Evolutionary conservation across 768 basidiomycete genomes (phyloP).

Genomic region (Naganishia antarctica): DNA sequence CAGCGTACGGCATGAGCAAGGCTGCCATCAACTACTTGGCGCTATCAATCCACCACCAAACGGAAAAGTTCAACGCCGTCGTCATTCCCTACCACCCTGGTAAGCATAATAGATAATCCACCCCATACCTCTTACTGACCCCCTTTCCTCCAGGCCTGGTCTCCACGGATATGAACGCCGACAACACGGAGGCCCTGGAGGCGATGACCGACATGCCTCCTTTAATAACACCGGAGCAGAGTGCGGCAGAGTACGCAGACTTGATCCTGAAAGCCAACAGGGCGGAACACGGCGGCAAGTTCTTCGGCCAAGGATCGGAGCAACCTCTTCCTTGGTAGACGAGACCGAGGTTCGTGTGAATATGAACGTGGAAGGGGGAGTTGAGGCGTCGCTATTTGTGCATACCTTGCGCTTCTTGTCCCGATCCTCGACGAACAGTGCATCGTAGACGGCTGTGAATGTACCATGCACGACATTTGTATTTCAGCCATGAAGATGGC

Average conservation of each 20-base stretch:
- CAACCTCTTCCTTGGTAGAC: background rate
- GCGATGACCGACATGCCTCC: background rate
- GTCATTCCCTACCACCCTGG: slow-evolving; percentile 20
- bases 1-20: slow-evolving; percentile 31
- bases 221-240: background rate
- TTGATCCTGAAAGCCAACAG: background rate
- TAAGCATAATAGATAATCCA: background rate
- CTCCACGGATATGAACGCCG: slow-evolving; percentile 20
- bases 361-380: no score
- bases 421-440: no score
- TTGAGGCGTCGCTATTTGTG: no score
- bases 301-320: background rate
- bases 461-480: no score
- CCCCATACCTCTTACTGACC: background rate
- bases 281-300: background rate
- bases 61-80: slow-evolving; percentile 8
- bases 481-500: no score
- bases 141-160: slow-evolving; percentile 7
- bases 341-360: no score
- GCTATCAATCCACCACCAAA: slow-evolving; percentile 28
- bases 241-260: background rate
- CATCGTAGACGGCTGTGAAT: no score
- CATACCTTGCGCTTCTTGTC: no score
- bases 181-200: background rate
- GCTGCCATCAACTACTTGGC: slow-evolving; percentile 31